Percentiles rank a stretch among this genome's conserved stretches.
These are phyloP conservation scores for Maudiozyma turicensis DNA, from an alignment of 805 yeast genomes.

Conservation along the genomic window DNA sequence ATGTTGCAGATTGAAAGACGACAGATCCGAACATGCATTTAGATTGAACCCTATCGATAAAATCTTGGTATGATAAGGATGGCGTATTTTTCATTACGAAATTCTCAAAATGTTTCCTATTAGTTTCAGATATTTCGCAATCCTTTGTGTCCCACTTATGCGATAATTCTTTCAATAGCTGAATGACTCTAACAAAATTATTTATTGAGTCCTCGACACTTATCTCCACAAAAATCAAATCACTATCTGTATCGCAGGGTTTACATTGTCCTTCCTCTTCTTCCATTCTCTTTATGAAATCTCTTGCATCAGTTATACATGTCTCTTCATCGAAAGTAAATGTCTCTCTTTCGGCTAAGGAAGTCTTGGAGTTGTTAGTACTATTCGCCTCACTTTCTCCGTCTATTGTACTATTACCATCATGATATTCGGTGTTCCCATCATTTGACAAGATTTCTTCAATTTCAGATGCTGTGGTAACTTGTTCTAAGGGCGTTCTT, in stretches of 20 bases:
- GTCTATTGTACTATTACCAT: neutral
- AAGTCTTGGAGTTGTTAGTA: neutral
- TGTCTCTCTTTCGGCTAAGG: neutral
- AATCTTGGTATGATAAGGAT: slow-evolving; percentile 17
- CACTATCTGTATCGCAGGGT: neutral
- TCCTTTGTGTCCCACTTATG: slow-evolving; percentile 3
- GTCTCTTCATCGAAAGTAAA: slow-evolving; percentile 4
- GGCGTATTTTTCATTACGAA: slow-evolving; percentile 25
- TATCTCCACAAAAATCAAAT: neutral
- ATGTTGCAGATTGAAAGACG: slow-evolving; percentile 23
- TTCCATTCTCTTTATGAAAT: neutral
- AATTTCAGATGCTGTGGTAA: neutral
- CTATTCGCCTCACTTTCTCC: neutral
- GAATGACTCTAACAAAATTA: slow-evolving; percentile 13
- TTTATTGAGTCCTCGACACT: slow-evolving; percentile 7
- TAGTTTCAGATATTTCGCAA: neutral
- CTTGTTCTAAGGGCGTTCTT: slow-evolving; percentile 1
- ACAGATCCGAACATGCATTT: slow-evolving; percentile 25
- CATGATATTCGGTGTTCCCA: neutral
- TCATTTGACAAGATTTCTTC: slow-evolving; percentile 1
- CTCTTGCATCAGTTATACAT: neutral
- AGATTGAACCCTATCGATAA: slow-evolving; percentile 20
- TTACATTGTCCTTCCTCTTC: neutral
- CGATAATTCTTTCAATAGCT: slow-evolving; percentile 8
- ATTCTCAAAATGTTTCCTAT: slow-evolving; percentile 6